Evolutionary conservation across 345 rosid genomes (phyloP), one percentile per base, ranked within the genome.

Genomic region (Brassica nigra): DNA sequence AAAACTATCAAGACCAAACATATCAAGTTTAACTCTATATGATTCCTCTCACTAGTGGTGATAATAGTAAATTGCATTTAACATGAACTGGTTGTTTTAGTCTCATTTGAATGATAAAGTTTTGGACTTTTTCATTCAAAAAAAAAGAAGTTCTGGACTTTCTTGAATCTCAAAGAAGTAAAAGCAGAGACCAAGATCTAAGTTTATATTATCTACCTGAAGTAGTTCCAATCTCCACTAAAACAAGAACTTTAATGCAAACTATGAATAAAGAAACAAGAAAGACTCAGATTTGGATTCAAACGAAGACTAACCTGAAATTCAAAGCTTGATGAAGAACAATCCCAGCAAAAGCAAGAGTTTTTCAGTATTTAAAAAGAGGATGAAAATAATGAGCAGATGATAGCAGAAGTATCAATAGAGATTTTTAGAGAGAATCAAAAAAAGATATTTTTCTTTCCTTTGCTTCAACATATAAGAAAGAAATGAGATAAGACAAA

Each of bases 281-380:
- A 75, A 67, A 57, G 44, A 29, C 29, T 37, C 23, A 67, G 30
- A 23, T 27, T 65, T 49, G 14, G 49, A 65, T 11, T 76, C 62
- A 68, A 67, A 39, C 20, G n/a, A 28, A 44, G 8, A 68, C 20
- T 11, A 62, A 70, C 81, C 81, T 63, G 37, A 68, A 67, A 39
- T 15, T 57, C 28, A 14, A 66, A 75, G 72, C 72, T 66, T 34
- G 3, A 28, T 28, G 55, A 67, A 36, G 57, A 75, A 52, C 4
- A 75, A 67, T 37, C 9, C 0, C 0, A 75, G 58, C 78, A 59
- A 14, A 18, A 69, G 29, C 10, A 62, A 54, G 71, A 70, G 71
- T 37, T 70, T 77, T 23, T 23, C 27, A 23, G 27, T 23, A 23
- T 23, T 23, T 23, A 23, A 23, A 23, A 23, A 23, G 27, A 23